Evolutionary conservation across 352 stramenopile species (phyloP), one percentile per base, ranked within the genome.

Genomic region (Globisporangium alternatum): DNA sequence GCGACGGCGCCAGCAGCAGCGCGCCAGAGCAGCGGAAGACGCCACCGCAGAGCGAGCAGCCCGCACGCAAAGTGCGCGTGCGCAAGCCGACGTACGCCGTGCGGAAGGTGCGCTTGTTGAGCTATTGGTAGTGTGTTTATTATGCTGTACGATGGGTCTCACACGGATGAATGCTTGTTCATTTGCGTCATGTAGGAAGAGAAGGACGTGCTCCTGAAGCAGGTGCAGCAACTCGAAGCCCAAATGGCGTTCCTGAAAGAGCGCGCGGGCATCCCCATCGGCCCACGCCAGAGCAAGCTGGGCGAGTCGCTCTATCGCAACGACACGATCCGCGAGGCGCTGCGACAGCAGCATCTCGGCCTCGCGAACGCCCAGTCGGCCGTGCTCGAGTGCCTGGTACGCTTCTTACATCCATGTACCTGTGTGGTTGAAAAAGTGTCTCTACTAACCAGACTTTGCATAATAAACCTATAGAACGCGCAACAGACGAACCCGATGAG

Each of bases 201-300:
- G 67, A 81, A 81, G 61, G 74, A 75, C 10, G 56, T 78, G 67
- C 65, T 84, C 37, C 48, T 74, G 52, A 66, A 68, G 22, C 69
- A 84, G 31, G 45, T 81, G 33, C 60, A 69, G 28, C 43, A 64
- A 35, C 64, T 84, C 0, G 63, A 77, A 33, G 63, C 65, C n/a
- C 70, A 80, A n/a, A 56, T 77, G 6, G 39, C 69, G 49, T 65
- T 57, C 5, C 30, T 84, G 13, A 64, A 52, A 63, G 28, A 63
- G 65, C 37, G 71, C 68, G 49, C 76, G 58, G 56, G 71, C 56
- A 73, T 78, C 48, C 66, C 76, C 1, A 70, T 76, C 48, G 30
- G 31, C 21, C 21, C 44, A 10, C 37, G 47, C 8, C 43, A 59
- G 37, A 57, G 51, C 35, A 51, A 58, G 8, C 39, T 70, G 49